phyloP scores from a whole-genome alignment of 805 yeast genomes.

The Candida silvatica region DNA sequence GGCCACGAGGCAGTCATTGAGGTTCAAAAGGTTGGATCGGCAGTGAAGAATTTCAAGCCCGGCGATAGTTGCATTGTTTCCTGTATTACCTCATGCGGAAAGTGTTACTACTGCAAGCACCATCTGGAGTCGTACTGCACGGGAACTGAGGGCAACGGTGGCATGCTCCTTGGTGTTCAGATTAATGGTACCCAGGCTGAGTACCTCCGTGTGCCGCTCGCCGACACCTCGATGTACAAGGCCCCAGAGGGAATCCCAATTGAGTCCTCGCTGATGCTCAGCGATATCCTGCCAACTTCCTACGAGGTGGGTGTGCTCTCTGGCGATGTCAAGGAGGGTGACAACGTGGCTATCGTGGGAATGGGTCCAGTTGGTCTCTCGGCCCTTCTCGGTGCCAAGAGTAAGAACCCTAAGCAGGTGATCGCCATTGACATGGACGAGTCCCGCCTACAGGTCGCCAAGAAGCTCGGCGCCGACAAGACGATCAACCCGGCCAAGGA shows the following conservation, averaged over 20 bases:
- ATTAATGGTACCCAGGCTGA: conserved; percentile 35
- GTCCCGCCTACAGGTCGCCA: conserved; percentile 39
- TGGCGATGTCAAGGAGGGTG: conserved; percentile 33
- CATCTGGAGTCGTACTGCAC: conserved; percentile 43
- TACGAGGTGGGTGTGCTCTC: conserved; percentile 48
- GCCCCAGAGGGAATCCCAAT: conserved; percentile 15
- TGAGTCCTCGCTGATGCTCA: conserved; percentile 43
- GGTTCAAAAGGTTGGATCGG: conserved; percentile 38
- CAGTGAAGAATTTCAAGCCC: conserved; percentile 36
- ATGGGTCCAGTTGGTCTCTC: conserved; percentile 54
- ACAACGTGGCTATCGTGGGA: conserved; percentile 47
- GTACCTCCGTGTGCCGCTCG: conserved; percentile 40
- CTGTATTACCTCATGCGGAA: conserved; percentile 51
- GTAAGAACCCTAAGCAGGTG: conserved; percentile 38
- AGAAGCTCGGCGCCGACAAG: conserved; percentile 45
- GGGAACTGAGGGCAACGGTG: conserved; percentile 30
- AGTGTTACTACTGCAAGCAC: conserved; percentile 43
- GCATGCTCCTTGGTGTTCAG: conserved; percentile 20
- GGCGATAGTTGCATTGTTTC: conserved; percentile 55
- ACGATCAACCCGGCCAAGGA: conserved; percentile 38
- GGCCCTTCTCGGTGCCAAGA: conserved; percentile 42
- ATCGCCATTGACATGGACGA: conserved; percentile 45
- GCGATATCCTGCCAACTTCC: conserved; percentile 53
- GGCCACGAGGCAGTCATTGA: conserved; percentile 57
- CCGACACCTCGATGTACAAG: conserved; percentile 23